Conservation (phyloP, 208 protist species). For the Strigomonas galati region DNA sequence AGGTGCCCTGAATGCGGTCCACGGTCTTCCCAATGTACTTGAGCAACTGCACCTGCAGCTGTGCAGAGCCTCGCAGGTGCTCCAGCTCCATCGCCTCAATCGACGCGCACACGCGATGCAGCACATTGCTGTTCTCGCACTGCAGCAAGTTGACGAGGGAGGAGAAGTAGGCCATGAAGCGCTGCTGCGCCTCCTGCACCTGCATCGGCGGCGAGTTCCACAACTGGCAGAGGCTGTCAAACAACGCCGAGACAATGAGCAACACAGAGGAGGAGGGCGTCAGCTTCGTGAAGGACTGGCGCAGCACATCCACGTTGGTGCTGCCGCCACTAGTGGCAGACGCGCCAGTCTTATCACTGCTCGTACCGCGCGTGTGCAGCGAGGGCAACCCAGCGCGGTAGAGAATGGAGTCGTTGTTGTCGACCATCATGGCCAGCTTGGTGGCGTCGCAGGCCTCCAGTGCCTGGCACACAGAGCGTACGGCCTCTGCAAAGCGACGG, state of each 20-base stretch:
- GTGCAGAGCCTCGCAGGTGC: conserved; percentile 50
- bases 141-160: conserved; percentile 72
- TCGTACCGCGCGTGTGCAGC: too few species aligned
- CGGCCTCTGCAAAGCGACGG: conserved; percentile 58
- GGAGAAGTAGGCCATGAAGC: conserved; percentile 78
- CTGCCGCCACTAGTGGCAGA: too few species aligned
- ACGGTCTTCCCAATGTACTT: conserved; percentile 64
- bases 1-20: conserved; percentile 43
- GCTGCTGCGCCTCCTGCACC: conserved; percentile 28
- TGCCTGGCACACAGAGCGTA: conserved; percentile 48
- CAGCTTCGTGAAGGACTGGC: conserved; percentile 13
- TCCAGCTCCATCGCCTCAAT: conserved; percentile 77
- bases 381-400: conserved; percentile 4
- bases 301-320: too few species aligned
- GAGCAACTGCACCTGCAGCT: conserved; percentile 52
- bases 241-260: conserved; percentile 70
- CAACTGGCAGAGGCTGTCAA: conserved; percentile 71
- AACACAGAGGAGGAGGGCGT: conserved; percentile 57
- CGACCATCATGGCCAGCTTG: conserved; percentile 32
- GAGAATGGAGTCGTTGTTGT: conserved; percentile 25
- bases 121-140: conserved; percentile 53
- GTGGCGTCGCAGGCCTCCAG: conserved; percentile 57
- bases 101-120: conserved; percentile 78
- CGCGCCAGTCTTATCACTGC: too few species aligned
- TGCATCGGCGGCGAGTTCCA: conserved; percentile 37